A percentile compares a stretch with the other conserved stretches of the same genome.
These are phyloP conservation scores for Oryza longistaminata DNA, from an alignment of 176 grass and related monocot species.

Conservation along the genomic window DNA sequence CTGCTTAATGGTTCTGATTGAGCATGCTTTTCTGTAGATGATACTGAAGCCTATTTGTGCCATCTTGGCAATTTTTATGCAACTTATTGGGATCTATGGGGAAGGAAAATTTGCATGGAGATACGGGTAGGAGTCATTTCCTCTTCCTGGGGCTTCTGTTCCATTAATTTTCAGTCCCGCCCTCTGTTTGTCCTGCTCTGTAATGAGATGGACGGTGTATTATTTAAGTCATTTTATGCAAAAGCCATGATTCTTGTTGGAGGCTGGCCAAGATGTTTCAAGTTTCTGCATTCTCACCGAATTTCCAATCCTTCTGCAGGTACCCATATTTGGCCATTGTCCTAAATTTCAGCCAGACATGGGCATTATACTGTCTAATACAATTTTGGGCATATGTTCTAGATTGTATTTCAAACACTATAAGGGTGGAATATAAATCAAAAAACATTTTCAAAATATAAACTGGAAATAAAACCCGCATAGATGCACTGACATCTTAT, in stretches of 20 bases:
- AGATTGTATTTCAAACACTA: too few species aligned
- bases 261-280: background rate
- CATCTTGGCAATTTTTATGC: constrained; percentile 76
- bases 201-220: background rate
- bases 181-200: background rate
- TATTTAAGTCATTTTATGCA: constrained; percentile 1
- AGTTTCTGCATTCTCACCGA: constrained; percentile 20
- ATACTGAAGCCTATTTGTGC: constrained; percentile 98
- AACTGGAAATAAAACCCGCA: too few species aligned
- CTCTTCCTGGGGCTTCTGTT: background rate
- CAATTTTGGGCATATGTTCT: too few species aligned
- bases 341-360: constrained; percentile 98
- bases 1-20: constrained; percentile 21
- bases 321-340: constrained; percentile 96
- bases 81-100: constrained; percentile 89
- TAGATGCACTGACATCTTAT: too few species aligned
- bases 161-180: background rate
- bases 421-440: too few species aligned
- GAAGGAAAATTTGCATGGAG: constrained; percentile 96
- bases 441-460: too few species aligned
- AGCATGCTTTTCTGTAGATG: constrained; percentile 63
- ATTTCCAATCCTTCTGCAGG: constrained; percentile 43
- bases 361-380: constrained; percentile 97
- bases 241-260: background rate
- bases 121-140: constrained; percentile 71